A percentile compares a stretch with the other conserved stretches of the same genome.
Conservation (phyloP, 1,284 basidiomycete species). For the Rhodotorula sp. region DNA sequence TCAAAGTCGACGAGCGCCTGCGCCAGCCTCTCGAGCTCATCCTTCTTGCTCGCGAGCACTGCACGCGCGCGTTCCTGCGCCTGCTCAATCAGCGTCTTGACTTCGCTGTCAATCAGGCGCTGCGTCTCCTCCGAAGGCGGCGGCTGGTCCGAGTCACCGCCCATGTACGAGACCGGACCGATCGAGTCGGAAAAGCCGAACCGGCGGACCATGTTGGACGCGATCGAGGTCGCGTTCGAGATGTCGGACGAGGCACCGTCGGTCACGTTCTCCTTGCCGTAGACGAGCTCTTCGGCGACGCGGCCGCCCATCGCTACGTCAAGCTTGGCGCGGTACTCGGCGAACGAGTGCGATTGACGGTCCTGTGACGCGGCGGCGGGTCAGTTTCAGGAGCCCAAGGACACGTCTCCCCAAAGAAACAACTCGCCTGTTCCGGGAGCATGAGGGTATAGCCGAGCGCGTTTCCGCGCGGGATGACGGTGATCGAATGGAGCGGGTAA, state of each 20-base stretch:
- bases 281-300: conserved; percentile 88
- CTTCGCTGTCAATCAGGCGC: conserved; percentile 44
- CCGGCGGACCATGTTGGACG: conserved; percentile 82
- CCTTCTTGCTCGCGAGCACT: conserved; percentile 68
- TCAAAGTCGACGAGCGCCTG: conserved; percentile 87
- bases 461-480: conserved; percentile 88
- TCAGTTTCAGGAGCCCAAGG: not conserved
- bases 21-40: conserved; percentile 83
- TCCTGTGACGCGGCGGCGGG: conserved; percentile 57
- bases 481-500: conserved; percentile 82
- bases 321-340: conserved; percentile 38
- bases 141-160: conserved; percentile 31
- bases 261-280: conserved; percentile 80
- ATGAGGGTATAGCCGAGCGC: conserved; percentile 83
- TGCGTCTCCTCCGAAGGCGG: conserved; percentile 40
- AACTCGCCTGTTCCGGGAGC: conserved; percentile 61
- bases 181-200: conserved; percentile 68
- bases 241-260: conserved; percentile 73
- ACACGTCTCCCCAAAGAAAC: not conserved
- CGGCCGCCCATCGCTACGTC: conserved; percentile 57
- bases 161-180: conserved; percentile 41
- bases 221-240: conserved; percentile 70
- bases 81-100: conserved; percentile 63
- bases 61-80: conserved; percentile 67
- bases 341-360: conserved; percentile 50